Percentiles rank a stretch among this genome's conserved stretches.
Evolutionary conservation across 2,329 filamentous ascomycete species (phyloP).

Genomic region (Fusarium drepaniforme): DNA sequence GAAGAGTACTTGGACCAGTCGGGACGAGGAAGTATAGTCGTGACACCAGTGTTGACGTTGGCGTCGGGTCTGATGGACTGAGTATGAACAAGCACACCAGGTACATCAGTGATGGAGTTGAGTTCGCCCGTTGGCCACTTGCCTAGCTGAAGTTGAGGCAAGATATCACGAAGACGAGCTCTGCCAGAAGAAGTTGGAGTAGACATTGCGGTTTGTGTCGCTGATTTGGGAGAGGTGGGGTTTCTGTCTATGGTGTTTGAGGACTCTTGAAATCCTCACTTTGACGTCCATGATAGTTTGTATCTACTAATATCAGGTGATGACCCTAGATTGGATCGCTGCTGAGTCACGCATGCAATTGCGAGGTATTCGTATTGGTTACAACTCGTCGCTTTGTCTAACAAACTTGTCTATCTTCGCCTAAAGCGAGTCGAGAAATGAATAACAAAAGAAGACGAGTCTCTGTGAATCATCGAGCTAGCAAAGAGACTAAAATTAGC

Average conservation of each 20-base stretch:
- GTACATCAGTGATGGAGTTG: conserved; percentile 65
- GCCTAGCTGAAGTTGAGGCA: conserved; percentile 59
- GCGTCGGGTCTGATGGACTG: conserved; percentile 55
- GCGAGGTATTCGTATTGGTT: background rate
- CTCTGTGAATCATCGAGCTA: background rate
- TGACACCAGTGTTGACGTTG: conserved; percentile 62
- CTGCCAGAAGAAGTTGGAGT: background rate
- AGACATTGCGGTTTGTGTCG: background rate
- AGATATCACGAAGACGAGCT: conserved; percentile 55
- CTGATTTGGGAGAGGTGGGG: background rate
- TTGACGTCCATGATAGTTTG: background rate
- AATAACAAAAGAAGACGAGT: background rate
- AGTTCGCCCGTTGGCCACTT: conserved; percentile 57
- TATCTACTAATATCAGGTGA: background rate
- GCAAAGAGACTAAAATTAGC: background rate
- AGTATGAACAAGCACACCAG: conserved; percentile 60
- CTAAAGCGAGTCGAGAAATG: background rate
- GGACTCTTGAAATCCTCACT: background rate
- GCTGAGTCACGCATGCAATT: conserved; percentile 1
- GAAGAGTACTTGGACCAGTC: conserved; percentile 60
- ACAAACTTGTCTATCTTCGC: background rate
- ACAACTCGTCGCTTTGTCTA: background rate
- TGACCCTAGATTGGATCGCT: background rate
- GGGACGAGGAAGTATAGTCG: conserved; percentile 59
- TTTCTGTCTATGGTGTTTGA: background rate